Conservation (phyloP, 345 rosid genomes). For the Eucalyptus marginata region DNA sequence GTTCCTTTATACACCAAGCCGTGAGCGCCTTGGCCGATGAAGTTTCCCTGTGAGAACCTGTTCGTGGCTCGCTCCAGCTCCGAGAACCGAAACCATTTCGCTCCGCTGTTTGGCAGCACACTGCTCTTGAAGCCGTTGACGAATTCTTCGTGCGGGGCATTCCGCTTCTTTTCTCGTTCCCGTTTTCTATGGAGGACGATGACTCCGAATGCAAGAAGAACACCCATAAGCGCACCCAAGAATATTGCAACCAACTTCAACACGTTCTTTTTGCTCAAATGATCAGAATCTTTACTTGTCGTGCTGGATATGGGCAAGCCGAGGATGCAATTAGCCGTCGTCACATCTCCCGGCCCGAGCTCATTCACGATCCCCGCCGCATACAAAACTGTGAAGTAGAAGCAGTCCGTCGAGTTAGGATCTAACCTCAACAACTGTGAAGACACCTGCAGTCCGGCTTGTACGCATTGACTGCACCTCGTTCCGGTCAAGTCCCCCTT, state of each 20-base stretch:
- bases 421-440: conserved; percentile 8
- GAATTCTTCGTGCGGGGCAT: conserved; percentile 16
- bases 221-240: conserved; percentile 21
- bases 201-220: conserved; percentile 10
- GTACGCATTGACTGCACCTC: conserved; percentile 31
- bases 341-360: conserved; percentile 23
- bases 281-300: neutral
- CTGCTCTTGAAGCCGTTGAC: conserved; percentile 18
- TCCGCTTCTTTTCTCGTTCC: conserved; percentile 4
- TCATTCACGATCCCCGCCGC: conserved; percentile 36
- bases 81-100: conserved; percentile 37
- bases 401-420: conserved; percentile 27
- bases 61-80: conserved; percentile 43
- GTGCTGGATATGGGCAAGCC: conserved; percentile 21
- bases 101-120: conserved; percentile 34
- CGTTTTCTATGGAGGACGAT: conserved; percentile 12
- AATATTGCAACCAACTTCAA: conserved; percentile 8
- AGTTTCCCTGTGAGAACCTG: conserved; percentile 29
- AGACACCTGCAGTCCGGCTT: conserved; percentile 30
- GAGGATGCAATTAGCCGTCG: conserved; percentile 31
- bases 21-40: conserved; percentile 37
- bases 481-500: conserved; percentile 21
- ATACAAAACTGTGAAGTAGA: conserved; percentile 22
- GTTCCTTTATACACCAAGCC: conserved; percentile 44
- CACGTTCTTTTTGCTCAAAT: neutral